A percentile compares a stretch with the other conserved stretches of the same genome.
Evolutionary conservation across 257 asterid genomes (phyloP).

Genomic region (Salvia rosmarinus): DNA sequence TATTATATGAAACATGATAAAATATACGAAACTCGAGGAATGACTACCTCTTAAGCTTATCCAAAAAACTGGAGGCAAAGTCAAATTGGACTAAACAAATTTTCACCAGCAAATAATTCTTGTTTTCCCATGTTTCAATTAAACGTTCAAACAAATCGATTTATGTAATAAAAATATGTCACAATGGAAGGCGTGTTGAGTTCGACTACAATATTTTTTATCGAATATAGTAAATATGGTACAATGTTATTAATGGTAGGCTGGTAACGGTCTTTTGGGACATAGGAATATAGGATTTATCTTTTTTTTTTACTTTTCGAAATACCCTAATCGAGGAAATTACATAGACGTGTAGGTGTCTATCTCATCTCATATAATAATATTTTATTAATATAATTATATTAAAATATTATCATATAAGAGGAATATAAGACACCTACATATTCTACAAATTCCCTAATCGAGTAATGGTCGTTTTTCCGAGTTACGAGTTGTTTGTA

Average conservation of each 20-base stretch:
- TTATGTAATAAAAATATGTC: not conserved
- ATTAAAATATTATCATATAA: too few species aligned
- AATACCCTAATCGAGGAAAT: not conserved
- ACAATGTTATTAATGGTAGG: not conserved
- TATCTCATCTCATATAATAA: too few species aligned
- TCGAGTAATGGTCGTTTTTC: not conserved
- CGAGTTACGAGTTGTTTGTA: not conserved
- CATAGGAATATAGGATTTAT: too few species aligned
- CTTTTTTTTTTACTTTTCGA: conserved; percentile 25
- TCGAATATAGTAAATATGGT: not conserved
- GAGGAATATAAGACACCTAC: too few species aligned
- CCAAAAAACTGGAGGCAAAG: conserved; percentile 24
- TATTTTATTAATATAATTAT: too few species aligned
- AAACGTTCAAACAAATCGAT: conserved; percentile 14
- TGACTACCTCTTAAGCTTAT: conserved; percentile 33
- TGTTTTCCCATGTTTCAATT: conserved; percentile 14
- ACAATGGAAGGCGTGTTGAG: conserved; percentile 29
- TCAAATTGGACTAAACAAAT: conserved; percentile 27
- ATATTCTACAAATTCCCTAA: not conserved
- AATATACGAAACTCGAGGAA: conserved; percentile 16
- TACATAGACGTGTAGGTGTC: too few species aligned
- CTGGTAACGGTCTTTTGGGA: conserved; percentile 29
- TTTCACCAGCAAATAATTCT: conserved; percentile 17
- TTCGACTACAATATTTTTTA: conserved; percentile 12
- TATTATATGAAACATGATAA: not conserved